These are phyloP conservation scores for Vaccinium corymbosum DNA, from an alignment of 148 eudicot species.

Conservation along the genomic window DNA sequence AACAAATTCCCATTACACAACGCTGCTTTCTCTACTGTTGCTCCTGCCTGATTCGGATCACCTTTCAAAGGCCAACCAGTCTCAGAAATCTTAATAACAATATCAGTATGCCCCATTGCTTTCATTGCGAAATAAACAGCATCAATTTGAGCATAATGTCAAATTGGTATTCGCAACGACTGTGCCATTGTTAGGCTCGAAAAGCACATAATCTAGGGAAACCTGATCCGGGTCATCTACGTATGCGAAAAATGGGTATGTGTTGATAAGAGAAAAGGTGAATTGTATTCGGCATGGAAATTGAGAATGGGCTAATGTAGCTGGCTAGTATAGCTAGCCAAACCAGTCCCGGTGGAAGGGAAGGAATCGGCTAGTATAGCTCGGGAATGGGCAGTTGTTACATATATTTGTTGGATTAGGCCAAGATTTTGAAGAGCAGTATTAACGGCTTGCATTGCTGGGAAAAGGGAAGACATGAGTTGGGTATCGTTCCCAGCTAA, in stretches of 20 bases:
- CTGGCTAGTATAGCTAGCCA: slow-evolving; percentile 7
- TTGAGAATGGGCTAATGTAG: slow-evolving; percentile 54
- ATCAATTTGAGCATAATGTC: slow-evolving; percentile 80
- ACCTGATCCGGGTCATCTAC: slow-evolving; percentile 51
- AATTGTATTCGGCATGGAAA: slow-evolving; percentile 50
- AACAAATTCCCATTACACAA: slow-evolving; percentile 79
- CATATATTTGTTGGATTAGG: slow-evolving; percentile 44
- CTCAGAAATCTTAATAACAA: slow-evolving; percentile 62
- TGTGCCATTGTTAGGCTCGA: slow-evolving; percentile 62
- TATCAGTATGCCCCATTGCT: slow-evolving; percentile 60
- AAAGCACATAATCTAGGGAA: slow-evolving; percentile 55
- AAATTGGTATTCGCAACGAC: slow-evolving; percentile 50
- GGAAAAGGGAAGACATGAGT: slow-evolving; percentile 41
- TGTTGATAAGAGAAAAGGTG: slow-evolving; percentile 70
- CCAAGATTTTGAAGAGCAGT: slow-evolving; percentile 50
- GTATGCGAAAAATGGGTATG: slow-evolving; percentile 84
- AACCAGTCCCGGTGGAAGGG: slow-evolving; percentile 58
- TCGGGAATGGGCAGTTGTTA: slow-evolving; percentile 70
- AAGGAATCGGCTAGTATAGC: slow-evolving; percentile 55
- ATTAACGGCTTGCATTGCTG: slow-evolving; percentile 71
- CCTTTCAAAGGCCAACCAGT: slow-evolving; percentile 96
- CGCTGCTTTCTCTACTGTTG: slow-evolving; percentile 63
- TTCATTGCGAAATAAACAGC: slow-evolving; percentile 74
- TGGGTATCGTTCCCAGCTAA: slow-evolving; percentile 44
- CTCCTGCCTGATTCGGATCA: slow-evolving; percentile 68